Evolutionary conservation across 1,284 basidiomycete species (phyloP).

Genomic region (Agaricales sp.): DNA sequence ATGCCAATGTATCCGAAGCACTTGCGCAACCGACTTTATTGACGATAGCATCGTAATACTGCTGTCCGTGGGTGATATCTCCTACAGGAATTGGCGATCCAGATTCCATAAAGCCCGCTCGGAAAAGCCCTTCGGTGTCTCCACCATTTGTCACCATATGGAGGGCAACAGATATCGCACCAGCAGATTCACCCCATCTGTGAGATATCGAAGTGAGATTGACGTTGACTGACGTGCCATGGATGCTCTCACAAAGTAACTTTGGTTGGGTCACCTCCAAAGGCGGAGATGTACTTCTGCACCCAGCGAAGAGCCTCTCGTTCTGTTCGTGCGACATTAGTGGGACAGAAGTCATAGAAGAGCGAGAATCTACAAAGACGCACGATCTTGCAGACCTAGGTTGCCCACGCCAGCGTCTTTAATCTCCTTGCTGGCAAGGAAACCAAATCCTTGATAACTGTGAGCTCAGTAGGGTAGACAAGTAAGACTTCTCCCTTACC

Average conservation of each 20-base stretch:
- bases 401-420: constrained; percentile 34
- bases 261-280: constrained; percentile 52
- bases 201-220: constrained; percentile 2
- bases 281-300: constrained; percentile 48
- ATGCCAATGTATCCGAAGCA: constrained; percentile 33
- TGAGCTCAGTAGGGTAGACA: not conserved
- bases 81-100: constrained; percentile 34
- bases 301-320: constrained; percentile 53
- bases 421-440: constrained; percentile 31
- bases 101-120: constrained; percentile 41
- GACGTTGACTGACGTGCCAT: not conserved
- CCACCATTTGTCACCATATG: constrained; percentile 45
- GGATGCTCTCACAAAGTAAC: constrained; percentile 39
- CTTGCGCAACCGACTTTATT: constrained; percentile 30
- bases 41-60: constrained; percentile 36
- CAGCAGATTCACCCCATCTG: constrained; percentile 50
- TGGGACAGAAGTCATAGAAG: not conserved
- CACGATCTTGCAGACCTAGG: constrained; percentile 33
- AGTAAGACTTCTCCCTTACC: constrained; percentile 8
- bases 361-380: constrained; percentile 7
- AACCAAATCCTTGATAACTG: constrained; percentile 23
- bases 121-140: constrained; percentile 37
- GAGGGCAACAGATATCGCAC: constrained; percentile 37
- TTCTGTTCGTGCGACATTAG: too few species aligned
- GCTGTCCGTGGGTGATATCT: constrained; percentile 29